phyloP scores from a whole-genome alignment of 2,329 filamentous ascomycete species.

The Neopestalotiopsis sp. region DNA sequence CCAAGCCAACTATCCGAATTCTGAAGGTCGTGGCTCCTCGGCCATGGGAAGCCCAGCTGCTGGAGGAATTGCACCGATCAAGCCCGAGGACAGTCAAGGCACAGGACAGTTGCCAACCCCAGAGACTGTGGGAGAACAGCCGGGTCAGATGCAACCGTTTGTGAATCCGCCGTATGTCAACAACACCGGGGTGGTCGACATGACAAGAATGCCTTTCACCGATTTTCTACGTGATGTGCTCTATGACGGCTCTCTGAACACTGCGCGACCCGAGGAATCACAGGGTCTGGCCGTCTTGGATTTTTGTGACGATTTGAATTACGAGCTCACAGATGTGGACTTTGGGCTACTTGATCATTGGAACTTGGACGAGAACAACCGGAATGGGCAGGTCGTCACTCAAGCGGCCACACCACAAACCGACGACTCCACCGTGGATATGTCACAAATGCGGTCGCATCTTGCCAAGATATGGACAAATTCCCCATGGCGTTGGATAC shows the following conservation, averaged over 20 bases:
- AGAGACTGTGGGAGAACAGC: constrained; percentile 37
- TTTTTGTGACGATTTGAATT: constrained; percentile 53
- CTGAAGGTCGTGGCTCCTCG: constrained; percentile 23
- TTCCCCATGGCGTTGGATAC: constrained; percentile 57
- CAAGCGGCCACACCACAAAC: constrained; percentile 33
- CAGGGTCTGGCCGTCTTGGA: constrained; percentile 52
- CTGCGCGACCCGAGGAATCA: constrained; percentile 40
- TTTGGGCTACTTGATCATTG: constrained; percentile 56
- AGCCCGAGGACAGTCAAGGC: constrained; percentile 29
- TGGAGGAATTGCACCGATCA: constrained; percentile 31
- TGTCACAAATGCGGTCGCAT: constrained; percentile 51
- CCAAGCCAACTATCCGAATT: constrained; percentile 20
- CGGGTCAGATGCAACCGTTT: constrained; percentile 18
- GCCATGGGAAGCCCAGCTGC: constrained; percentile 32
- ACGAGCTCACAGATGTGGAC: constrained; percentile 58
- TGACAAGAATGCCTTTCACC: constrained; percentile 48
- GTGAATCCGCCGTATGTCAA: constrained; percentile 21
- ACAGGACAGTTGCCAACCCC: constrained; percentile 40
- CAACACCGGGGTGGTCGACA: constrained; percentile 28
- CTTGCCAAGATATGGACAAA: constrained; percentile 55
- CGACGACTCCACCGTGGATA: constrained; percentile 45
- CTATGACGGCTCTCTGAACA: constrained; percentile 46
- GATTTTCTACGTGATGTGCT: constrained; percentile 57
- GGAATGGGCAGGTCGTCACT: constrained; percentile 29
- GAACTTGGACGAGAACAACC: constrained; percentile 45